phyloP scores from a whole-genome alignment of 345 rosid genomes.

The Chamaenerion angustifolium region DNA sequence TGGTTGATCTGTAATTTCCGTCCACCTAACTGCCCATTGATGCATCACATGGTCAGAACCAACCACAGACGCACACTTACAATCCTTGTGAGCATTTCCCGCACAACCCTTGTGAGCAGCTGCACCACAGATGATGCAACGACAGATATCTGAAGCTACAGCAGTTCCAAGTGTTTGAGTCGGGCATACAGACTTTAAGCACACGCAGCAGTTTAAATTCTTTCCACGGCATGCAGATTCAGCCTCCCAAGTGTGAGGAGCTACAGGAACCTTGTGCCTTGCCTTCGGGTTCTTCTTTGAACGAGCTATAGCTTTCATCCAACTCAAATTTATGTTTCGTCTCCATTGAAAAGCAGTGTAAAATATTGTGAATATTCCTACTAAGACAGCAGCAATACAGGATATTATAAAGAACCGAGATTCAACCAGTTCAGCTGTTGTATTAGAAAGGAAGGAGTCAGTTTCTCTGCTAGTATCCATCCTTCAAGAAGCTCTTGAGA shows the following conservation, averaged over 20 bases:
- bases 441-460: slow-evolving; percentile 29
- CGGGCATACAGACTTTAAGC: slow-evolving; percentile 63
- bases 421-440: slow-evolving; percentile 34
- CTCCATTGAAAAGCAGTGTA: slow-evolving; percentile 96
- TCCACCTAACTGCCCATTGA: slow-evolving; percentile 95
- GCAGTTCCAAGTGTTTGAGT: slow-evolving; percentile 52
- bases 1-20: slow-evolving; percentile 75
- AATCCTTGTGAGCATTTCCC: slow-evolving; percentile 55
- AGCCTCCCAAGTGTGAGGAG: slow-evolving; percentile 61
- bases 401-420: slow-evolving; percentile 53
- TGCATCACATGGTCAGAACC: slow-evolving; percentile 69
- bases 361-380: slow-evolving; percentile 74
- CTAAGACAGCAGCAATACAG: slow-evolving; percentile 52
- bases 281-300: slow-evolving; percentile 89
- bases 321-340: slow-evolving; percentile 77
- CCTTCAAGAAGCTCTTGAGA: slow-evolving; percentile 11
- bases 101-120: slow-evolving; percentile 75
- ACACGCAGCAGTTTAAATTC: slow-evolving; percentile 75
- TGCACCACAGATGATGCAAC: slow-evolving; percentile 66
- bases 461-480: slow-evolving; percentile 66
- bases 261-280: slow-evolving; percentile 49
- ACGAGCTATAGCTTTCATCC: slow-evolving; percentile 90
- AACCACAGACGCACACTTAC: slow-evolving; percentile 75
- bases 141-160: slow-evolving; percentile 43
- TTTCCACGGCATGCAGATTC: slow-evolving; percentile 66